Evolutionary conservation across 2,329 filamentous ascomycete genomes (phyloP), one percentile per base, ranked within the genome.

Genomic region (Xylariales sp.): DNA sequence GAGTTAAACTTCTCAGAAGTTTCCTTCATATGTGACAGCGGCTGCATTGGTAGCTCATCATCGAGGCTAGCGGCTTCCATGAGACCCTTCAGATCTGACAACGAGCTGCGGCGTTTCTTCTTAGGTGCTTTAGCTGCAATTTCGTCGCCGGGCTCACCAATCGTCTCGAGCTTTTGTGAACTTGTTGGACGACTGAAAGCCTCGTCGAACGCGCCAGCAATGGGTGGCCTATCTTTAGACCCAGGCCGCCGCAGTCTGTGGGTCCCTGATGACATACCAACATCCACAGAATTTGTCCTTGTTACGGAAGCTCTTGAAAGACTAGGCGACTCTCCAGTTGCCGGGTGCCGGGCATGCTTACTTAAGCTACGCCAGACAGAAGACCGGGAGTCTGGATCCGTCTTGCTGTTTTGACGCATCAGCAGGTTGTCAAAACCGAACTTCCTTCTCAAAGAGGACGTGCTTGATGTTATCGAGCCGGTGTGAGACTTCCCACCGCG

Each of bases 331-430:
- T 90, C 93, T 73, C 83, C 89, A 62, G 83, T 89, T 69, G 83
- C 86, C 36, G 85, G 80, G 73, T 86, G 81, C 62, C 91, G 86
- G 83, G 86, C 80, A 81, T 93, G 86, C 82, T 97, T 97, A 83
- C 94, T 97, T 71, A 97, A 82, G n/a, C 89, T 94, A 63, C 94
- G 89, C 89, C 94, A 94, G 28, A 97, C 89, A 0, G 93, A 95
- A 49, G 90, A 85, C 45, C 93, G 89, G 71, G 88, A 87, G 50
- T 93, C 92, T 50, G 89, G 83, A 46, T 88, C 87, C 28, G 85
- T 87, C 78, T 91, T 95, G 82, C 92, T 94, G 75, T 92, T 94
- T 74, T 96, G 91, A 63, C 95, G 91, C 65, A 93, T 88, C 46
- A 93, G 85, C 36, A 97, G 80, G 3, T 84, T 89, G 65, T 94